These are phyloP conservation scores for Tephrocybe sp. DNA, from an alignment of 768 basidiomycete species.

Conservation along the genomic window DNA sequence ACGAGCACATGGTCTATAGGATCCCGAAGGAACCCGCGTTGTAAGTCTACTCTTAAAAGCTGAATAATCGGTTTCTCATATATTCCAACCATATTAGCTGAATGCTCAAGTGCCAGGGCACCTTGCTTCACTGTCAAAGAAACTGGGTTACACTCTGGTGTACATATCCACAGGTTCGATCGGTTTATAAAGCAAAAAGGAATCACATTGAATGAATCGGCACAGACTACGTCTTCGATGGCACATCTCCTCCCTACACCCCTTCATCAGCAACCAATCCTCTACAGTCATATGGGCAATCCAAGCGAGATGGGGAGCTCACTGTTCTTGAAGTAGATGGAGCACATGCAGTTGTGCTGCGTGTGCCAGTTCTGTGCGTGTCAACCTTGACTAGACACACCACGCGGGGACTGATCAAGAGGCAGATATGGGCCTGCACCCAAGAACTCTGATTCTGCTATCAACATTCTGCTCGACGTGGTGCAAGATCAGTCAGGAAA, in stretches of 20 bases:
- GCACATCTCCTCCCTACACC: slow-evolving; percentile 86
- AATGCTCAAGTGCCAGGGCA: slow-evolving; percentile 75
- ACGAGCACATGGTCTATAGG: slow-evolving; percentile 32
- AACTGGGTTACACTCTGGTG: slow-evolving; percentile 66
- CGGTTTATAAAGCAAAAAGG: too few species aligned
- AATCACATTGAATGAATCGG: too few species aligned
- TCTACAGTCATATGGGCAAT: slow-evolving; percentile 82
- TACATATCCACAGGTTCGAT: slow-evolving; percentile 85
- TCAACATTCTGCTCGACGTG: slow-evolving; percentile 86
- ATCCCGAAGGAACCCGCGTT: slow-evolving; percentile 64
- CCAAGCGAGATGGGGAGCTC: slow-evolving; percentile 85
- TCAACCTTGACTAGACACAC: slow-evolving; percentile 1
- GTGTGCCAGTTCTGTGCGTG: slow-evolving; percentile 86
- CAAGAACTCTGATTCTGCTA: slow-evolving; percentile 82
- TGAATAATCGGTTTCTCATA: too few species aligned
- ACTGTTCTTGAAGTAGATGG: slow-evolving; percentile 62
- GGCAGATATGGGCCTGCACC: slow-evolving; percentile 85
- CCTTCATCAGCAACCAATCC: slow-evolving; percentile 75
- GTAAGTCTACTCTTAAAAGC: slow-evolving; percentile 33
- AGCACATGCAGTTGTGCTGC: slow-evolving; percentile 64
- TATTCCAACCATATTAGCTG: slow-evolving; percentile 50
- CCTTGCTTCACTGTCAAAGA: slow-evolving; percentile 65
- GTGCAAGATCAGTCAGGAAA: slow-evolving; percentile 87
- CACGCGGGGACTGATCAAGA: slow-evolving; percentile 2
- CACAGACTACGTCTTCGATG: slow-evolving; percentile 94